Evolutionary conservation across 305 asterid genomes (phyloP).

Genomic region (Salvia sclarea): DNA sequence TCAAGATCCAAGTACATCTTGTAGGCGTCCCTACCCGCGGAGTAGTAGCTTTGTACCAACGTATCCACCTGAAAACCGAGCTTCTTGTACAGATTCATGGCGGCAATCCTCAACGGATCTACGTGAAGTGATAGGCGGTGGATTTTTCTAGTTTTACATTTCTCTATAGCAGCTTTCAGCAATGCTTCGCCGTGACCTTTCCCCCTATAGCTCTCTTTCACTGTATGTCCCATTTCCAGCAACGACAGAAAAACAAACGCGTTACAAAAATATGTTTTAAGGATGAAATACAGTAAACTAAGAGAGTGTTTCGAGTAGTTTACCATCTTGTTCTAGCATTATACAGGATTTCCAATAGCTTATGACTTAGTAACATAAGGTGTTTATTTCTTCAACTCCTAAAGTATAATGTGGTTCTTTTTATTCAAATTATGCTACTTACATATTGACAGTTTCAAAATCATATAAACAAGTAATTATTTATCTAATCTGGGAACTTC

Average conservation of each 20-base stretch:
- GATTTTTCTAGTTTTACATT: slow-evolving; percentile 65
- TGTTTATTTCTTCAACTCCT: background rate
- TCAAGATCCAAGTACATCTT: slow-evolving; percentile 78
- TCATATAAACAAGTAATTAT: background rate
- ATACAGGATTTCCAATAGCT: too few species aligned
- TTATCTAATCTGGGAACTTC: background rate
- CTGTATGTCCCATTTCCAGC: slow-evolving; percentile 40
- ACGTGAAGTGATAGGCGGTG: slow-evolving; percentile 79
- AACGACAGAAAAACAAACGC: slow-evolving; percentile 10
- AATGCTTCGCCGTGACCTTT: slow-evolving; percentile 79
- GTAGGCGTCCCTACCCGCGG: slow-evolving; percentile 72
- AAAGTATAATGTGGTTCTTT: background rate
- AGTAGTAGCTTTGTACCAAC: slow-evolving; percentile 67
- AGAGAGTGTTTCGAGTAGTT: too few species aligned
- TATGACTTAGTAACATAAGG: too few species aligned
- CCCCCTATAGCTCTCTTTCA: slow-evolving; percentile 66
- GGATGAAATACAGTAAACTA: too few species aligned
- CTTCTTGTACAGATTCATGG: slow-evolving; percentile 77
- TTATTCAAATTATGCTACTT: background rate
- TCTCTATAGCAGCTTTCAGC: slow-evolving; percentile 71
- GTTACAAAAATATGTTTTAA: background rate
- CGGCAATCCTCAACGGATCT: slow-evolving; percentile 73
- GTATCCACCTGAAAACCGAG: slow-evolving; percentile 73
- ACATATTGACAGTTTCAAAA: background rate
- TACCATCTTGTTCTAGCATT: too few species aligned